Evolutionary conservation across 176 grass and related monocot genomes (phyloP).

Genomic region (Miscanthus lutarioriparius): DNA sequence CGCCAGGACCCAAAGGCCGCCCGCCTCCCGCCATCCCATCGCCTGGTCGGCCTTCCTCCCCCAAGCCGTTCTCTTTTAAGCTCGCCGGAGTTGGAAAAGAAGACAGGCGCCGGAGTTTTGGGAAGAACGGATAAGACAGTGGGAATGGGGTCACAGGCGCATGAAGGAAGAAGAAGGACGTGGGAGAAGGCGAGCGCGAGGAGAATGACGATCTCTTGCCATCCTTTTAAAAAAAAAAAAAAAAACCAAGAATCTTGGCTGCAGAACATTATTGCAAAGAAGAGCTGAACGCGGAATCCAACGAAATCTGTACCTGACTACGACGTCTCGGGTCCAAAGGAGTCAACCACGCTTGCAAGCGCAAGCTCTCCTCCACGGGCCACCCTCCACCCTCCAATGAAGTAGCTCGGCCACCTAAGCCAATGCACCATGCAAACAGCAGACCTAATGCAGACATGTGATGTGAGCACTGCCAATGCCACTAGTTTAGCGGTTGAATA

Average conservation of each 20-base stretch:
- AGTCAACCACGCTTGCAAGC: background rate
- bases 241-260: background rate
- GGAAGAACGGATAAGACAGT: too few species aligned
- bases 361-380: background rate
- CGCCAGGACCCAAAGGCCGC: too few species aligned
- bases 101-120: too few species aligned
- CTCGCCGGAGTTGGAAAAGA: too few species aligned
- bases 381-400: background rate
- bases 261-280: background rate
- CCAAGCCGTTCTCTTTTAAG: too few species aligned
- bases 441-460: background rate
- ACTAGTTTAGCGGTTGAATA: conserved; percentile 7
- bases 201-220: too few species aligned
- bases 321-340: conserved; percentile 17
- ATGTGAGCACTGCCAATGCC: conserved; percentile 1
- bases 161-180: too few species aligned
- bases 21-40: too few species aligned
- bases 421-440: conserved; percentile 1
- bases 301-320: background rate
- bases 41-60: too few species aligned
- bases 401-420: conserved; percentile 14
- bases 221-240: too few species aligned
- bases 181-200: too few species aligned
- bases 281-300: background rate
- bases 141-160: too few species aligned